A percentile compares a stretch with the other conserved stretches of the same genome.
These are phyloP conservation scores for Starmerella stellata DNA, from an alignment of 805 yeast genomes.

Conservation along the genomic window DNA sequence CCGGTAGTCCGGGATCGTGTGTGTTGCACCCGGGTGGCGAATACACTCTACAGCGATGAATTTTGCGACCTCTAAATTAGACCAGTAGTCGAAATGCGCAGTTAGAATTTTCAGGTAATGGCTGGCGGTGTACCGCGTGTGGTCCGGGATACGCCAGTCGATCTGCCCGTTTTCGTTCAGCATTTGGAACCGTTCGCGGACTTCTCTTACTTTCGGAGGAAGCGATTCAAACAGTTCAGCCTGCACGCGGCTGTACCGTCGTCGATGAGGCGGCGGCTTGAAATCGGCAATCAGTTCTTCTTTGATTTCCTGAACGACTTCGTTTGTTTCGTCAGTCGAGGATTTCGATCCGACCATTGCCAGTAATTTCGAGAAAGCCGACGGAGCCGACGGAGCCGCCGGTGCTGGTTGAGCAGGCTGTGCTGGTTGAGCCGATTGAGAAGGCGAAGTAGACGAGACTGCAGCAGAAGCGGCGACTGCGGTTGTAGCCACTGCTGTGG, in stretches of 20 bases:
- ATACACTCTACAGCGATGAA: slow-evolving; percentile 26
- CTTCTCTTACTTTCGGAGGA: slow-evolving; percentile 5
- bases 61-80: slow-evolving; percentile 68
- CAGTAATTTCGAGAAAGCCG: neutral
- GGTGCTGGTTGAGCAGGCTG: neutral
- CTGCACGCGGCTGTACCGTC: neutral
- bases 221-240: neutral
- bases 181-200: slow-evolving; percentile 13
- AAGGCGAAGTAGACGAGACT: too few relatives aligned
- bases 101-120: slow-evolving; percentile 66
- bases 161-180: slow-evolving; percentile 67
- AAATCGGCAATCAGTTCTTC: neutral
- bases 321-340: neutral
- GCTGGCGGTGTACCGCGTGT: slow-evolving; percentile 47
- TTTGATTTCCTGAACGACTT: neutral
- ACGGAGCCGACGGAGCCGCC: neutral
- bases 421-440: too few relatives aligned
- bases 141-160: slow-evolving; percentile 45
- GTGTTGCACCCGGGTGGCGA: slow-evolving; percentile 18
- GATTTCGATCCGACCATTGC: neutral
- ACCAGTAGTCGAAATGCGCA: slow-evolving; percentile 83
- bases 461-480: too few relatives aligned
- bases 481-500: too few relatives aligned
- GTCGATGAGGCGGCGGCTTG: neutral
- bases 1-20: slow-evolving; percentile 16